Conservation (phyloP, 768 basidiomycete species). For the Auricularia auricula-judae region DNA sequence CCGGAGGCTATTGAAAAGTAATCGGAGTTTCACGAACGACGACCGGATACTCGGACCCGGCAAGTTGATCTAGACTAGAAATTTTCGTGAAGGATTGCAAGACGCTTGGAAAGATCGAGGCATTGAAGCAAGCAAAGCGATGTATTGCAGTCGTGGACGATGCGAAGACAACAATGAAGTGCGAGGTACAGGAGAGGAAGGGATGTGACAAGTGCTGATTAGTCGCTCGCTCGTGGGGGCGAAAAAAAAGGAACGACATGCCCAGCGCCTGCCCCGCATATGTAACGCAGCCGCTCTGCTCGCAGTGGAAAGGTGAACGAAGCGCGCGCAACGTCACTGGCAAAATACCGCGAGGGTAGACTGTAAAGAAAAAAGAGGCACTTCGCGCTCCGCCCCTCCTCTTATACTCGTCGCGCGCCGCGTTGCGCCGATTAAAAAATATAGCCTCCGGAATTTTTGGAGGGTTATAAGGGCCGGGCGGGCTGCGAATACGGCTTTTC, state of each 20-base stretch:
- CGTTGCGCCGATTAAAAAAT: too few relatives aligned
- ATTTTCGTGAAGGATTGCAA: too few relatives aligned
- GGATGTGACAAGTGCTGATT: conserved; percentile 1
- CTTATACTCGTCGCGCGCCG: neutral
- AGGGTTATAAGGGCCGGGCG: neutral
- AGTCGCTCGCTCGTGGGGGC: neutral
- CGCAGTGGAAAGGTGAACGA: neutral
- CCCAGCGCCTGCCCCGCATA: neutral
- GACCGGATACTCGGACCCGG: too few relatives aligned
- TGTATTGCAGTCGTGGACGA: too few relatives aligned
- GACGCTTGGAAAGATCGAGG: too few relatives aligned
- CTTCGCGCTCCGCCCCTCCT: neutral
- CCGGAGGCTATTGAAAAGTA: too few relatives aligned
- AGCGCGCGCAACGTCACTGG: neutral
- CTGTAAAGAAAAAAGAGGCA: neutral
- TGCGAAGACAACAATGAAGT: neutral
- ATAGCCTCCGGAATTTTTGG: neutral
- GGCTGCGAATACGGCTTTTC: neutral
- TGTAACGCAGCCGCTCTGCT: neutral
- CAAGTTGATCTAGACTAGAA: too few relatives aligned
- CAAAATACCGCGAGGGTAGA: neutral
- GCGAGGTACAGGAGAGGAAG: neutral
- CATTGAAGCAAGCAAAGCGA: too few relatives aligned
- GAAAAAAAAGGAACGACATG: neutral
- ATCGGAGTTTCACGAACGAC: too few relatives aligned